phyloP scores from a whole-genome alignment of 2,329 filamentous ascomycete genomes.

The Xylaria arbuscula region DNA sequence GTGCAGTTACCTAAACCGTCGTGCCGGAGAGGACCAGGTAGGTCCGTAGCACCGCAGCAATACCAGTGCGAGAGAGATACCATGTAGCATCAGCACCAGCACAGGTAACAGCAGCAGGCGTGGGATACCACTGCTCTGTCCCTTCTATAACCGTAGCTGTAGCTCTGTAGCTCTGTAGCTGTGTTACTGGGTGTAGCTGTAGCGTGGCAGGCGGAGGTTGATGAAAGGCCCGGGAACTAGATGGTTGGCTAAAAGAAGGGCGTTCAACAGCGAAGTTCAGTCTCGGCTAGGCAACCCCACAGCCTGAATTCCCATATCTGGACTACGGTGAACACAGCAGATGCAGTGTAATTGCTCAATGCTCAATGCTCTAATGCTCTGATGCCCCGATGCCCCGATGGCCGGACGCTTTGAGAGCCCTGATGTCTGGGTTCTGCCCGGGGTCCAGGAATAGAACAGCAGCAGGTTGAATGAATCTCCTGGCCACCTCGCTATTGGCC shows the following conservation, averaged over 20 bases:
- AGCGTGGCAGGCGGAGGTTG: conserved; percentile 25
- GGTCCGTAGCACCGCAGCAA: conserved; percentile 3
- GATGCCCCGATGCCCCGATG: conserved; percentile 1
- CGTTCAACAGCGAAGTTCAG: conserved; percentile 16
- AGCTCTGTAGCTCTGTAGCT: conserved; percentile 7
- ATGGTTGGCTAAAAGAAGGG: conserved; percentile 24
- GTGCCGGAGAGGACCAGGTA: conserved; percentile 18
- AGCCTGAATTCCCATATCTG: conserved; percentile 15
- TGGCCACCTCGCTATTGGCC: conserved; percentile 29
- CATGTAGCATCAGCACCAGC: neutral
- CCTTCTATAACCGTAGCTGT: neutral
- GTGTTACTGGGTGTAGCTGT: conserved; percentile 2
- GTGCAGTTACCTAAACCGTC: conserved; percentile 14
- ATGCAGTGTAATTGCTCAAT: conserved; percentile 10
- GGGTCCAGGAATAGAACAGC: conserved; percentile 12
- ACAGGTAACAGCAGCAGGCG: neutral
- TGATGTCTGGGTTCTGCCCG: neutral
- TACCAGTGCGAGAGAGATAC: neutral
- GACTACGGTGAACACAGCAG: conserved; percentile 26
- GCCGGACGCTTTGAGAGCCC: neutral
- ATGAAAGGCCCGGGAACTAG: conserved; percentile 18
- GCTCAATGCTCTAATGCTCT: conserved; percentile 5
- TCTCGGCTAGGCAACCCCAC: conserved; percentile 29
- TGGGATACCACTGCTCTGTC: neutral
- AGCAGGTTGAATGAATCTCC: neutral